phyloP scores from a whole-genome alignment of 805 yeast genomes.

The Starmerella cellae region DNA sequence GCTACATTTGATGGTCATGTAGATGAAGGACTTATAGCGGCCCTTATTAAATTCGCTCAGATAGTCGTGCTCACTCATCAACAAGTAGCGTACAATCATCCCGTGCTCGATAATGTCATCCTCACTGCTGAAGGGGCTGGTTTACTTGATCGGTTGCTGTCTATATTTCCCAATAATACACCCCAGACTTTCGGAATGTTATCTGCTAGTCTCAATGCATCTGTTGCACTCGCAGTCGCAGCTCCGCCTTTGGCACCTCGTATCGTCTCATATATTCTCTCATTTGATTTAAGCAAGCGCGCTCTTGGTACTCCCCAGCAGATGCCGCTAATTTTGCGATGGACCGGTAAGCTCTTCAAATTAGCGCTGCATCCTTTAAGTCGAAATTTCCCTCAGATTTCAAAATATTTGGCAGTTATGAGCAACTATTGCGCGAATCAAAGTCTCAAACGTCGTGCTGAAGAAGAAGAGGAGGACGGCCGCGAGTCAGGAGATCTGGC shows the following conservation, averaged over 20 bases:
- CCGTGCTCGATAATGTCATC: slow-evolving; percentile 41
- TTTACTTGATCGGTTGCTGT: slow-evolving; percentile 51
- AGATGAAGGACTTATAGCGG: slow-evolving; percentile 41
- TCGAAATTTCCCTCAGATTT: slow-evolving; percentile 20
- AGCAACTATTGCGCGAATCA: slow-evolving; percentile 24
- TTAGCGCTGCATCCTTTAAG: slow-evolving; percentile 18
- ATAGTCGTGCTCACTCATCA: slow-evolving; percentile 36
- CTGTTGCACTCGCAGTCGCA: slow-evolving; percentile 48
- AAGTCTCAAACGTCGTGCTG: slow-evolving; percentile 25
- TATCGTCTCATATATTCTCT: slow-evolving; percentile 45
- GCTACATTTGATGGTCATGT: not conserved
- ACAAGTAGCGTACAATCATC: slow-evolving; percentile 32
- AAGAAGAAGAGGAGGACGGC: slow-evolving; percentile 17
- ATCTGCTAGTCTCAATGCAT: slow-evolving; percentile 54
- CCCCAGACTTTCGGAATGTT: slow-evolving; percentile 45
- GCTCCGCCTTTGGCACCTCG: slow-evolving; percentile 46
- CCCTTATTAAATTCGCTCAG: slow-evolving; percentile 61
- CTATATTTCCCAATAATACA: slow-evolving; percentile 31
- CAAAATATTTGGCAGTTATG: slow-evolving; percentile 23
- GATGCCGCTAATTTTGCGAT: slow-evolving; percentile 24
- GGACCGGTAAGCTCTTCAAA: slow-evolving; percentile 19
- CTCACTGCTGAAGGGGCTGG: slow-evolving; percentile 62
- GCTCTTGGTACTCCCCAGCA: slow-evolving; percentile 19
- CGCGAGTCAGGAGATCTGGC: slow-evolving; percentile 16
- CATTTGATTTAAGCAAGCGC: slow-evolving; percentile 34